Base-by-base conservation (phyloP, 805 yeast species). In the Saccharomycodes ludwigii region DNA sequence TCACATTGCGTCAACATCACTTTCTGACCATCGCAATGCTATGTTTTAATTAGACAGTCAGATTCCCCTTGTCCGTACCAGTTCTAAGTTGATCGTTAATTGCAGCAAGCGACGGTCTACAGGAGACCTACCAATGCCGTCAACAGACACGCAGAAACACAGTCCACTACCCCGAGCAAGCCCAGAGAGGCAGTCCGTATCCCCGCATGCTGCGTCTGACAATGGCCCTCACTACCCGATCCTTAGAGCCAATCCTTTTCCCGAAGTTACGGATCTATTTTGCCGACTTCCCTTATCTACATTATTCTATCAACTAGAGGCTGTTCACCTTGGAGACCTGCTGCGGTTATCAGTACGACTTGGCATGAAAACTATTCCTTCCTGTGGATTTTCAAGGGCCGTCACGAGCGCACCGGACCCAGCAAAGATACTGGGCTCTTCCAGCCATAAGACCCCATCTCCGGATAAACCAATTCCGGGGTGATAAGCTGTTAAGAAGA, bases 291-390 rank as follows among this genome's bases (percentile, higher is more conserved):
- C 61, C 60, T 53, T 54, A 56, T 52, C 61, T 54, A 56, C 60
- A 52, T 56, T 53, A 51, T 55, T 54, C 61, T 56, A 53, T 57
- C 59, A 56, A 55, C 61, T 54, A 56, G 60, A 57, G 61, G 60
- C 61, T 54, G 61, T 57, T 57, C 56, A 55, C 61, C 62, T 57
- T 52, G 62, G 61, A 57, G 61, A 56, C 61, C 61, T 57, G 59
- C 59, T 57, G 61, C 61, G 62, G 61, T 48, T 56, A 55, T 54
- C 55, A 54, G 61, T 53, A 56, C 60, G 61, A 55, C 60, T 56
- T 53, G 57, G 58, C 56, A 50, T 49, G 59, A 55, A 54, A 49
- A 49, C 53, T 48, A 50, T 46, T 53, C 51, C 58, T 52, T 55
- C 58, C 56, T 45, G 58, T 44, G 59, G 60, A 54, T 54, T 54